phyloP scores from a whole-genome alignment of 2,329 filamentous ascomycete genomes.

The Sclerotinia borealis region DNA sequence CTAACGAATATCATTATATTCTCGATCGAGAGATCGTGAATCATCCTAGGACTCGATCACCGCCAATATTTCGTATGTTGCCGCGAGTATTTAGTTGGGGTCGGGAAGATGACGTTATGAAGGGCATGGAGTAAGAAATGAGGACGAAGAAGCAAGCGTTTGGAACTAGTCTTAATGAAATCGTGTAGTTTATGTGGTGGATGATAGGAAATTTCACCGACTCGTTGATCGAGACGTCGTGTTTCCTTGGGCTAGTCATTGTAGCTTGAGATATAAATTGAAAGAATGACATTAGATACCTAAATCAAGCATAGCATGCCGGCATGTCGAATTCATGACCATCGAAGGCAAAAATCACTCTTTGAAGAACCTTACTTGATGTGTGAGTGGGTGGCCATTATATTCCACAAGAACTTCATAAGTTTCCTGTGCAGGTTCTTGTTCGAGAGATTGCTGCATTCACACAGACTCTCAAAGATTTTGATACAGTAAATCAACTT shows the following conservation, averaged over 20 bases:
- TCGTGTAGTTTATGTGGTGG: not conserved
- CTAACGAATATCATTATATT: not conserved
- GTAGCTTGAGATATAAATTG: not conserved
- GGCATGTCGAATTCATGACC: not conserved
- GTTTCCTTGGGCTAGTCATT: not conserved
- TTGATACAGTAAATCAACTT: not conserved
- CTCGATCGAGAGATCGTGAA: not conserved
- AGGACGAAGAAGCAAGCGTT: not conserved
- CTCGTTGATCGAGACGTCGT: not conserved
- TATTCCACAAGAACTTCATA: not conserved
- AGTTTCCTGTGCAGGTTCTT: not conserved
- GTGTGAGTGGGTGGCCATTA: not conserved
- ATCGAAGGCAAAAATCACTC: not conserved
- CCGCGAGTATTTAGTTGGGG: not conserved
- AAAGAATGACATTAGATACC: not conserved
- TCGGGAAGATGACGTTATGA: not conserved
- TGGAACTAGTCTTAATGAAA: not conserved
- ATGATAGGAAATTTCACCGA: not conserved
- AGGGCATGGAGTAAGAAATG: not conserved
- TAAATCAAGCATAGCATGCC: not conserved
- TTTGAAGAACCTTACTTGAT: not conserved
- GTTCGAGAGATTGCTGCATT: not conserved
- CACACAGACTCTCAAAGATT: not conserved
- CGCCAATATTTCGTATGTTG: not conserved
- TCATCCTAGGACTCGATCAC: not conserved